Evolutionary conservation across 192 early-diverging fungal species (phyloP), one percentile per base, ranked within the genome.

Genomic region (Helicostylum pulchrum): DNA sequence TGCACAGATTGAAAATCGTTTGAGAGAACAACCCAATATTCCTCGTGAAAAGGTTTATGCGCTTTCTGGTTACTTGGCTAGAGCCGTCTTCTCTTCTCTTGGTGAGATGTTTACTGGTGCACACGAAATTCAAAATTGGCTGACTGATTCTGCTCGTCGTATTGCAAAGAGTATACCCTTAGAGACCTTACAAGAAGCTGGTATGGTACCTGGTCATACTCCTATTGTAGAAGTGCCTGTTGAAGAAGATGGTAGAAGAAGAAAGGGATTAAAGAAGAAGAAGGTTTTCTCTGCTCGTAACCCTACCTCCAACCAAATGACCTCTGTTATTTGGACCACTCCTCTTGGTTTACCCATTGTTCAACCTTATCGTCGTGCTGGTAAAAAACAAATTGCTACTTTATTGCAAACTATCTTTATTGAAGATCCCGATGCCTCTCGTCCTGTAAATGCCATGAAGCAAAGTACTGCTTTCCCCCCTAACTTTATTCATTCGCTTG

Each of bases 401-500:
- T 65, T 83, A 11, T 76, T 97, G 47, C 94, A 97, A 77, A 85
- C 83, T 26, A 77, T 96, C 32, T 83, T 76, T 10, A 80, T 99
- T 45, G 67, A 66, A 23, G 93, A 99, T 75, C 66, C 81, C 2
- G 79, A 82, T 53, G 77, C 79, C 39, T 77, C 82, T 15, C 77
- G 90, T 30, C 91, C 94, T 17, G 93, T 97, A 23, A 93, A 99
- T 80, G 71, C 87, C 12, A 81, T 82, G 58, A 99, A 97, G 80
- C 96, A 99, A 72, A 87, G 89, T 45, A 91, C 91, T 1, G 96
- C 96, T 1, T 99, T 99, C 82, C 96, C 96, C 43, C 96, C 96
- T 26, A 99, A 99, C 82, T 99, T 93, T 80, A 92, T 99, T 71
- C 96, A 99, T 76, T 96, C 94, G 4, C 80, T 99, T 23, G 96